Percentiles rank a stretch among this genome's conserved stretches.
Conservation (phyloP, 1,139 yeast genomes). For the Spencermartinsiella ligniputridi region DNA sequence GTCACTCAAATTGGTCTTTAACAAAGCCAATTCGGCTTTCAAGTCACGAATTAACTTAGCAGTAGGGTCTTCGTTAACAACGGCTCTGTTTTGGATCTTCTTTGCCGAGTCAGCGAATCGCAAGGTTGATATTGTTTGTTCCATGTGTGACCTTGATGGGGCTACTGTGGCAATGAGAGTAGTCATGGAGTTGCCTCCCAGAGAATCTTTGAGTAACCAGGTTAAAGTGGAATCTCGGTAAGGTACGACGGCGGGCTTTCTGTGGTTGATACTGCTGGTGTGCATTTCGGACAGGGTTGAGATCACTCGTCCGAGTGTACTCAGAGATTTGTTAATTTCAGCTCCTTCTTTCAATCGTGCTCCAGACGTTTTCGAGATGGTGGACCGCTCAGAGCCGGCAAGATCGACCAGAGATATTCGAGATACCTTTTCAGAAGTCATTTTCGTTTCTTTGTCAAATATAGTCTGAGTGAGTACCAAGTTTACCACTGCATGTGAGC, state of each 20-base stretch:
- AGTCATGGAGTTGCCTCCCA: constrained; percentile 69
- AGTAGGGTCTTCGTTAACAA: constrained; percentile 39
- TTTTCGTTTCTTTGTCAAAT: constrained; percentile 36
- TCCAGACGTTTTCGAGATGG: constrained; percentile 57
- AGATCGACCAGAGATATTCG: constrained; percentile 65
- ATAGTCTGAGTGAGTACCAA: constrained; percentile 53
- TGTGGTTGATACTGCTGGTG: constrained; percentile 15
- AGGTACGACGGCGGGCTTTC: constrained; percentile 44
- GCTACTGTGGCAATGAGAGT: constrained; percentile 52
- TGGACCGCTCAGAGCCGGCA: constrained; percentile 71
- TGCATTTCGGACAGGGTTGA: constrained; percentile 45
- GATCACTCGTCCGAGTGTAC: constrained; percentile 69
- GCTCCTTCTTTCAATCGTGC: constrained; percentile 66
- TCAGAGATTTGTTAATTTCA: constrained; percentile 64
- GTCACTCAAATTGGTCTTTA: constrained; percentile 17
- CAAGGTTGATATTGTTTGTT: constrained; percentile 67
- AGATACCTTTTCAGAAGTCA: constrained; percentile 53
- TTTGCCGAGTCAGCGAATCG: constrained; percentile 72
- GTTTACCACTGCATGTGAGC: constrained; percentile 73
- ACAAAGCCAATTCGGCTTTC: constrained; percentile 24
- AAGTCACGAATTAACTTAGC: constrained; percentile 29
- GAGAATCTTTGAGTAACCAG: constrained; percentile 61
- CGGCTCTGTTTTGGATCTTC: constrained; percentile 58
- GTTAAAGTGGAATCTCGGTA: constrained; percentile 68
- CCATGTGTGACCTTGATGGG: constrained; percentile 35